Conservation (phyloP, 495 filamentous ascomycete species). For the Penicillium silybi region DNA sequence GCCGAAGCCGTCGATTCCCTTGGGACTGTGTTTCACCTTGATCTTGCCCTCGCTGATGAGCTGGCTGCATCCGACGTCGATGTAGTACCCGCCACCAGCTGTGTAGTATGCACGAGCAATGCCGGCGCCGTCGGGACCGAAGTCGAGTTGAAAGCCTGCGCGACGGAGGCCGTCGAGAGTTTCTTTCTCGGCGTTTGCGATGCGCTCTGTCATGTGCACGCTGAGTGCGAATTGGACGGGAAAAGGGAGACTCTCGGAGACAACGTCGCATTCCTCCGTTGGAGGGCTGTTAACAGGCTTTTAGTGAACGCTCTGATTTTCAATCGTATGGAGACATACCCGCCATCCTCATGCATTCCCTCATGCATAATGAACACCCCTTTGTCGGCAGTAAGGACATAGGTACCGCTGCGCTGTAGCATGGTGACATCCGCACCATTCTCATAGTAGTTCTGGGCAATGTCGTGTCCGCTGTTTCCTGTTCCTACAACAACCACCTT, state of each 20-base stretch:
- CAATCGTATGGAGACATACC: slow-evolving; percentile 18
- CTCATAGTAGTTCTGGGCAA: slow-evolving; percentile 77
- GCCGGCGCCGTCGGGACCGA: slow-evolving; percentile 59
- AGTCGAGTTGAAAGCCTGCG: slow-evolving; percentile 67
- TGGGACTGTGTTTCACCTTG: slow-evolving; percentile 63
- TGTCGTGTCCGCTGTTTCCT: slow-evolving; percentile 82
- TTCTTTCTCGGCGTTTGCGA: slow-evolving; percentile 48
- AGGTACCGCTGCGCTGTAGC: slow-evolving; percentile 72
- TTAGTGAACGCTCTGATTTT: slow-evolving; percentile 1
- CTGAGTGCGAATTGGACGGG: slow-evolving; percentile 56
- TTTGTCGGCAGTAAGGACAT: slow-evolving; percentile 61
- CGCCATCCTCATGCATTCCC: slow-evolving; percentile 59
- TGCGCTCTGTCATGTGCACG: slow-evolving; percentile 45
- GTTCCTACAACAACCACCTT: slow-evolving; percentile 77
- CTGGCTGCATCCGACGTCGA: slow-evolving; percentile 69
- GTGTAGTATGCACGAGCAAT: slow-evolving; percentile 68
- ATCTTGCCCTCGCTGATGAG: slow-evolving; percentile 74
- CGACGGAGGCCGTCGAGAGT: slow-evolving; percentile 56
- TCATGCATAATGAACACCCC: slow-evolving; percentile 54
- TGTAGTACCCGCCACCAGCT: slow-evolving; percentile 73
- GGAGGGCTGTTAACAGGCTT: slow-evolving; percentile 21
- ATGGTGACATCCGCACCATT: slow-evolving; percentile 73
- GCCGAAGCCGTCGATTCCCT: slow-evolving; percentile 55
- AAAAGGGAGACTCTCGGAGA: slow-evolving; percentile 51
- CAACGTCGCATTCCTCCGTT: slow-evolving; percentile 62